Conservation (phyloP, 148 eudicot species). For the Rhododendron williamsianum region DNA sequence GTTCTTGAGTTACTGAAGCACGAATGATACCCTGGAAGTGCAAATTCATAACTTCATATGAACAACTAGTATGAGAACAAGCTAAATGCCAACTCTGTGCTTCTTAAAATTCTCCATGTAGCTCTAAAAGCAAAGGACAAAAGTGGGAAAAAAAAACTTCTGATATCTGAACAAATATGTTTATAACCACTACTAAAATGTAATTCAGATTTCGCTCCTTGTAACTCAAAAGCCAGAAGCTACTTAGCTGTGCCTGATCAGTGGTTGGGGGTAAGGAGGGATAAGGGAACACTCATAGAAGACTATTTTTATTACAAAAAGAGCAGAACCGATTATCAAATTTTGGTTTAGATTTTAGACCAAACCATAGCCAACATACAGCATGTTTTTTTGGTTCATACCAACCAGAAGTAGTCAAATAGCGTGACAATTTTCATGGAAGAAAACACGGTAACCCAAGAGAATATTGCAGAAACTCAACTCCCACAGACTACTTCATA, state of each 20-base stretch:
- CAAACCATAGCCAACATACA: not conserved
- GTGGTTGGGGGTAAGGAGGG: not conserved
- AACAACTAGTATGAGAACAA: slow-evolving; percentile 1
- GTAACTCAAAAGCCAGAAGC: not conserved
- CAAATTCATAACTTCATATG: not conserved
- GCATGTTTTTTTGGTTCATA: not conserved
- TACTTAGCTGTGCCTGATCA: not conserved
- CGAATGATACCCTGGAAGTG: slow-evolving; percentile 71
- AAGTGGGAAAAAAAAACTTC: not conserved
- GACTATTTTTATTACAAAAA: not conserved
- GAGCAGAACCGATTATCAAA: not conserved
- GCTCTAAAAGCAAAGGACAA: not conserved
- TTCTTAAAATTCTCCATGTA: not conserved
- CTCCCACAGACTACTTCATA: not conserved
- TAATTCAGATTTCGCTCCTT: not conserved
- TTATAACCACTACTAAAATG: not conserved
- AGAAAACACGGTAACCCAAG: not conserved
- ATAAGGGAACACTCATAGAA: not conserved
- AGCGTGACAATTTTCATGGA: not conserved
- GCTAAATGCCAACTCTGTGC: not conserved
- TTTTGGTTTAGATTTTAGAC: not conserved
- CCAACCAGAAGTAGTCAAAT: not conserved
- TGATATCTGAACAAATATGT: not conserved
- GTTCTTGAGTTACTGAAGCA: slow-evolving; percentile 82
- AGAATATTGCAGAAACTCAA: not conserved